phyloP scores from a whole-genome alignment of 495 filamentous ascomycete genomes.

The Neohortaea acidophila region DNA sequence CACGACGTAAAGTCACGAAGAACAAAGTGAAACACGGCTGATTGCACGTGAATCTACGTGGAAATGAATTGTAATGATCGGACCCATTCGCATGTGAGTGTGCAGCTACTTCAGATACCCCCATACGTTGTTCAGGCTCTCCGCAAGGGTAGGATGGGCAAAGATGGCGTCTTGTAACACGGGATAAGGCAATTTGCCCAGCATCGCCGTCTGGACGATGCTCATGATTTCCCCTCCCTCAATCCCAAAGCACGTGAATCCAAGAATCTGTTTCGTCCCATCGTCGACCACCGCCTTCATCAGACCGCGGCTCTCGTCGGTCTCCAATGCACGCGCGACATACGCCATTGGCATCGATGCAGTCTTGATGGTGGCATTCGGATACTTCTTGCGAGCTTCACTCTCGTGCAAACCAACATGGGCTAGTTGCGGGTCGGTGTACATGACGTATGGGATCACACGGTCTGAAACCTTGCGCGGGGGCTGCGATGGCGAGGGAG shows the following conservation, averaged over 20 bases:
- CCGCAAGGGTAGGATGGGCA: conserved; percentile 35
- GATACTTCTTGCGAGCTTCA: conserved; percentile 21
- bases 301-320: conserved; percentile 34
- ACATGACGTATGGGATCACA: conserved; percentile 32
- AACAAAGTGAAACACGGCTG: too few relatives aligned
- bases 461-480: conserved; percentile 23
- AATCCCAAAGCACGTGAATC: conserved; percentile 34
- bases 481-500: conserved; percentile 1
- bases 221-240: conserved; percentile 42
- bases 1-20: too few relatives aligned
- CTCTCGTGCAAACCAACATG: conserved; percentile 34
- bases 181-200: conserved; percentile 29
- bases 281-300: conserved; percentile 38
- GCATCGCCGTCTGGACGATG: conserved; percentile 34
- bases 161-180: conserved; percentile 31
- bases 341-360: conserved; percentile 38
- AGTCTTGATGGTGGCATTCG: conserved; percentile 22
- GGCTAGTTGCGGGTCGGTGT: conserved; percentile 38
- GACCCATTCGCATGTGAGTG: too few relatives aligned
- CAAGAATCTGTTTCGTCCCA: conserved; percentile 32
- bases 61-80: too few relatives aligned
- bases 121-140: conserved; percentile 38
- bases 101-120: conserved; percentile 26
- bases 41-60: too few relatives aligned
- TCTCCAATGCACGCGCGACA: conserved; percentile 38